phyloP scores from a whole-genome alignment of 768 basidiomycete species.

The Gyrodon lividus region DNA sequence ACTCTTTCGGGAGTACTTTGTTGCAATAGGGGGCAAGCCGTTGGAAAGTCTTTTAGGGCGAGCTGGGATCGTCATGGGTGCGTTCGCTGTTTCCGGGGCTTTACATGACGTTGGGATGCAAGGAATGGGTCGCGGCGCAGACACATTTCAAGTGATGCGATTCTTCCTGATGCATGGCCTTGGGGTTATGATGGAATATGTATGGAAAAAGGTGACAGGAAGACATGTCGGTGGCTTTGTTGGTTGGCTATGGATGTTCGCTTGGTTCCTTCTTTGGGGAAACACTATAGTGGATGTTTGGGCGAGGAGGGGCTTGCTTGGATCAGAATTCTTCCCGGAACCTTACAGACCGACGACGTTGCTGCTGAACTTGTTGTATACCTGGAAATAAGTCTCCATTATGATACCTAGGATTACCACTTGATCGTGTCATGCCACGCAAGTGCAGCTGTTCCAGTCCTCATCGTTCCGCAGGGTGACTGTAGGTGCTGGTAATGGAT shows the following conservation, averaged over 20 bases:
- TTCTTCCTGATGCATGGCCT: conserved; percentile 61
- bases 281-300: conserved; percentile 47
- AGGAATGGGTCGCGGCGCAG: conserved; percentile 55
- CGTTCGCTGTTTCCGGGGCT: conserved; percentile 58
- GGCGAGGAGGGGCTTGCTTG: conserved; percentile 22
- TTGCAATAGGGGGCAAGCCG: conserved; percentile 49
- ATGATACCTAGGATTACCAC: too few species aligned
- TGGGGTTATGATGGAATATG: conserved; percentile 48
- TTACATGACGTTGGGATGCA: conserved; percentile 59
- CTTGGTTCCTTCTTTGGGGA: conserved; percentile 49
- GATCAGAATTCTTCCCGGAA: conserved; percentile 12
- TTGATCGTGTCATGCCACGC: too few species aligned
- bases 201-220: conserved; percentile 46
- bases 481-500: too few species aligned
- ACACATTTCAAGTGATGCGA: conserved; percentile 41
- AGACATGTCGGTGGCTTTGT: conserved; percentile 43
- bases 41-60: conserved; percentile 45
- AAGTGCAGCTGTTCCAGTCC: too few species aligned
- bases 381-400: background rate
- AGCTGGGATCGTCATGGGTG: conserved; percentile 50
- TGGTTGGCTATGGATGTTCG: conserved; percentile 52
- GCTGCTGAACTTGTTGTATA: conserved; percentile 5
- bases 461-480: too few species aligned
- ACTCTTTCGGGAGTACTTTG: conserved; percentile 56
- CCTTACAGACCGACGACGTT: conserved; percentile 20